Evolutionary conservation across 768 basidiomycete species (phyloP).

Genomic region (Leccinum barrowsii): DNA sequence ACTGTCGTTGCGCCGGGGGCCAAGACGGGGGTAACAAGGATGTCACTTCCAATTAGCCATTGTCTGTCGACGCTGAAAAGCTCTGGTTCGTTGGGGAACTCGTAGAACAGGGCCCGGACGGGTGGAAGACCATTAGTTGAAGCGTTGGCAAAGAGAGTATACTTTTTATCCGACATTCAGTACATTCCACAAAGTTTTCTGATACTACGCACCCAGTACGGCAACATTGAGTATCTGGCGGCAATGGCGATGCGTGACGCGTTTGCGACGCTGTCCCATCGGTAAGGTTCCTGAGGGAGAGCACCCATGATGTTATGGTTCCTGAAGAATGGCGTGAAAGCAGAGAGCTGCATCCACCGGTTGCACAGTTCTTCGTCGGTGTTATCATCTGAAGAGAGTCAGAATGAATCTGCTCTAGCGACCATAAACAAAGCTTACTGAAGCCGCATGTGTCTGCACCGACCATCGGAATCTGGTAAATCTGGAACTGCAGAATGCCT

Average conservation of each 20-base stretch:
- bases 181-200: neutral
- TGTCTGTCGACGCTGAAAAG: conserved; percentile 61
- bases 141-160: conserved; percentile 34
- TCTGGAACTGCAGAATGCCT: conserved; percentile 80
- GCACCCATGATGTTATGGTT: conserved; percentile 72
- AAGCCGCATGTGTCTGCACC: conserved; percentile 63
- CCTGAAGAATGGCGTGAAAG: conserved; percentile 78
- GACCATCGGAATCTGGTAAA: conserved; percentile 84
- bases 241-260: conserved; percentile 74
- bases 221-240: conserved; percentile 65
- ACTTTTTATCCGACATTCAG: conserved; percentile 40
- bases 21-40: conserved; percentile 76
- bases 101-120: conserved; percentile 72
- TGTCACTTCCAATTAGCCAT: conserved; percentile 66
- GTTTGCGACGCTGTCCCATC: conserved; percentile 79
- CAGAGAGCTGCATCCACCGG: conserved; percentile 85
- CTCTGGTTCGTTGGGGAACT: conserved; percentile 71
- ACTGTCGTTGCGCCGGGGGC: conserved; percentile 66
- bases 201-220: conserved; percentile 66
- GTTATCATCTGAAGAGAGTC: conserved; percentile 40
- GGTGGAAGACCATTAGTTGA: conserved; percentile 65
- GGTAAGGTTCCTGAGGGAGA: conserved; percentile 72
- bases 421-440: conserved; percentile 13
- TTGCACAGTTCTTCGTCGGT: conserved; percentile 80
- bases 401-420: neutral